Evolutionary conservation across 345 rosid genomes (phyloP).

Genomic region (Populus alba): DNA sequence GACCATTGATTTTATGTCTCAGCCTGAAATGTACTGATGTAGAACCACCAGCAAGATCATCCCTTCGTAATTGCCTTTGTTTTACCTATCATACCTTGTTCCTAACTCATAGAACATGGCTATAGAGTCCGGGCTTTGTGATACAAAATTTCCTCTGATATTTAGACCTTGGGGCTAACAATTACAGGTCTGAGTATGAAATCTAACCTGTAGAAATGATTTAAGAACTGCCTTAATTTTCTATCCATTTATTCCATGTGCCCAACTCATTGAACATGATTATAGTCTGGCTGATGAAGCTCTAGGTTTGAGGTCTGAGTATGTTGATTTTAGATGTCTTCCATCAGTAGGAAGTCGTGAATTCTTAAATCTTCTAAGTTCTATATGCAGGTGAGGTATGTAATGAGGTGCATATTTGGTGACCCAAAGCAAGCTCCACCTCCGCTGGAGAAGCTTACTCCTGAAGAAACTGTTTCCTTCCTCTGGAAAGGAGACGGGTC

Average conservation of each 20-base stretch:
- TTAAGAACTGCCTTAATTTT: too few species aligned
- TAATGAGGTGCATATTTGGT: conserved; percentile 82
- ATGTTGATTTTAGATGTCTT: conserved; percentile 5
- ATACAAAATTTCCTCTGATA: background rate
- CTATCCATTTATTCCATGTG: background rate
- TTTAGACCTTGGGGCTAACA: background rate
- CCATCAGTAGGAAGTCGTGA: background rate
- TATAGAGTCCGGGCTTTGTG: background rate
- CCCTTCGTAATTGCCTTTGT: background rate
- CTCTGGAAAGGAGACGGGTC: conserved; percentile 94
- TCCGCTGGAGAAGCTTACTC: conserved; percentile 77
- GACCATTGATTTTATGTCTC: background rate
- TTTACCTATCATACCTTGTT: background rate
- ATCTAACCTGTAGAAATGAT: background rate
- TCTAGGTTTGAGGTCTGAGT: background rate
- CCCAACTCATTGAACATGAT: background rate
- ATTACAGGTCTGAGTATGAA: background rate
- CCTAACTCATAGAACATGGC: background rate
- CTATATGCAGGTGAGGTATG: conserved; percentile 79
- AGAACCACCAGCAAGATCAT: background rate
- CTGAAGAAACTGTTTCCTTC: conserved; percentile 64
- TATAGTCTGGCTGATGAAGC: background rate
- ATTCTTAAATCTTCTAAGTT: background rate
- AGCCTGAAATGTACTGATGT: background rate
- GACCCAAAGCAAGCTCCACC: conserved; percentile 98